Percentiles rank a stretch among this genome's conserved stretches.
These are phyloP conservation scores for Quillaja saponaria DNA, from an alignment of 306 rosid genomes.

Conservation along the genomic window DNA sequence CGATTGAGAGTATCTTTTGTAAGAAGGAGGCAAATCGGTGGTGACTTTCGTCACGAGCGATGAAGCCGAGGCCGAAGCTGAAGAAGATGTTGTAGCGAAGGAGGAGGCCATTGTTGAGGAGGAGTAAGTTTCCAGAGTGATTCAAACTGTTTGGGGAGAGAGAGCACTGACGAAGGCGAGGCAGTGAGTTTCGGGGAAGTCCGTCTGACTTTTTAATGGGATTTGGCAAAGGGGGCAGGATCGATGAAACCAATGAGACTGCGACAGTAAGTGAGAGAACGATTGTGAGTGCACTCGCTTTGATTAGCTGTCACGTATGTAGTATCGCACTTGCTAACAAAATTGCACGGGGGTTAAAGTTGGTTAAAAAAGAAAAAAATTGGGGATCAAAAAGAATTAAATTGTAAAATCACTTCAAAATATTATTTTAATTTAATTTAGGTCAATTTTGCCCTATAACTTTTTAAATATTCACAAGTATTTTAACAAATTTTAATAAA, in stretches of 20 bases:
- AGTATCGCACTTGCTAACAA: too few species aligned
- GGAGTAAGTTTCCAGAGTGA: neutral
- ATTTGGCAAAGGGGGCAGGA: neutral
- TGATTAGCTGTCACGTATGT: too few species aligned
- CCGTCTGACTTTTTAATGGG: conserved; percentile 40
- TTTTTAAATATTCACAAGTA: too few species aligned
- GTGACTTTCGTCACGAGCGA: conserved; percentile 41
- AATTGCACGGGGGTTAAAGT: too few species aligned
- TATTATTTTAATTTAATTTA: too few species aligned
- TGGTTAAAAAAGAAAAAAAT: too few species aligned
- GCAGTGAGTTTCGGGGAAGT: conserved; percentile 15
- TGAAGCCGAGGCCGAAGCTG: conserved; percentile 44
- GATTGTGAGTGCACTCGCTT: neutral
- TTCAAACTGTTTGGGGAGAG: neutral
- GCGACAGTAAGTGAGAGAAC: conserved; percentile 8
- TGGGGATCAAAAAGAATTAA: conserved; percentile 27
- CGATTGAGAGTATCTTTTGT: conserved; percentile 22
- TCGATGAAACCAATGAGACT: conserved; percentile 38
- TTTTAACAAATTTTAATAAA: too few species aligned
- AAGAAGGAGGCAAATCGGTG: conserved; percentile 26
- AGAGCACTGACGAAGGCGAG: conserved; percentile 22
- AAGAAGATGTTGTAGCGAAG: conserved; percentile 24
- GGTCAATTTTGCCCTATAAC: too few species aligned
- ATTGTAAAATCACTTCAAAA: too few species aligned
- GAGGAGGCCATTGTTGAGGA: conserved; percentile 37